phyloP scores from a whole-genome alignment of 1,284 basidiomycete species.

The Tilletia setariae region DNA sequence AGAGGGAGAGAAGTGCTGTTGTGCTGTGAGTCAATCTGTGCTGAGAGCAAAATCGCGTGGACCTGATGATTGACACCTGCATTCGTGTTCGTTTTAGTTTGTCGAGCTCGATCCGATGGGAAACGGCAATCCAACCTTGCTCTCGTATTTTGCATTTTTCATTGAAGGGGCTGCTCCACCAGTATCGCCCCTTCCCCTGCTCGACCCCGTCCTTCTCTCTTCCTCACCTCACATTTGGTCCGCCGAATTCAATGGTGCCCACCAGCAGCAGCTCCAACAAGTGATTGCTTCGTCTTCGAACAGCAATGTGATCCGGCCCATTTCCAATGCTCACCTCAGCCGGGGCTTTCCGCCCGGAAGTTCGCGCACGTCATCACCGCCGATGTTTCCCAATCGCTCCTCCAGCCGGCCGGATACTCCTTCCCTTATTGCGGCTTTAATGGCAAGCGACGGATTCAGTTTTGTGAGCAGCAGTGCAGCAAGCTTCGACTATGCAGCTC shows the following conservation, averaged over 20 bases:
- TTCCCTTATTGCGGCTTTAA: conserved; percentile 8
- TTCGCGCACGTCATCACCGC: conserved; percentile 3
- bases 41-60: neutral
- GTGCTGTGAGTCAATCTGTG: conserved; percentile 7
- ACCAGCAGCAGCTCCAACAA: too few species aligned
- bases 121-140: conserved; percentile 16
- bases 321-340: neutral
- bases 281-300: conserved; percentile 1
- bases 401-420: conserved; percentile 14
- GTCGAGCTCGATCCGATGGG: conserved; percentile 26
- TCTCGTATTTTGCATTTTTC: conserved; percentile 27
- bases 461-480: conserved; percentile 5
- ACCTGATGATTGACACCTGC: neutral
- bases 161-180: neutral
- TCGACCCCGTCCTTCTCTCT: neutral
- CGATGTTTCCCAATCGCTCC: neutral
- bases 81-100: conserved; percentile 18
- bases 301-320: too few species aligned
- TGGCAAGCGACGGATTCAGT: conserved; percentile 9
- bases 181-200: neutral
- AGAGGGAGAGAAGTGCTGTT: conserved; percentile 24
- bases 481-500: neutral
- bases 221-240: neutral
- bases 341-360: neutral
- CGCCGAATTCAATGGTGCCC: too few species aligned